Base-by-base conservation (phyloP, 2,329 filamentous ascomycete species). In the Colletotrichum horii region DNA sequence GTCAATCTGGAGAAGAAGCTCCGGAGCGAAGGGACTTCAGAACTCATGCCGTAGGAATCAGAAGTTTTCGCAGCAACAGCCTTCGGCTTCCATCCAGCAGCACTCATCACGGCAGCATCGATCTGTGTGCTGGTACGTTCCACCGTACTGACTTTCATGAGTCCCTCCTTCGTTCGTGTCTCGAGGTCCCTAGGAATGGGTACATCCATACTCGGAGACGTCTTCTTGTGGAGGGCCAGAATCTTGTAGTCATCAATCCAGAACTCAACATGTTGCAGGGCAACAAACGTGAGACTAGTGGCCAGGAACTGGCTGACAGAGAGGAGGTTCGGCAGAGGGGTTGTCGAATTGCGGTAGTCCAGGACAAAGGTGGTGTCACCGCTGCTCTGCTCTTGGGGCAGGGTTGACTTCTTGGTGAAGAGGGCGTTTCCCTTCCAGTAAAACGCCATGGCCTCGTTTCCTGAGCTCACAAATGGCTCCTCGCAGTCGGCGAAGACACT, bases 361-460 rank as follows among this genome's bases (percentile, higher is more conserved):
- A 99, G 89, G 62, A 98, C 93, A 82, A 99, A 99, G n/a, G 94
- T 94, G 3, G 97, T 99, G 80, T 96, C 91, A 36, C 88, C 88
- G 71, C 89, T 94, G 19, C 89, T 86, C 80, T 95, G 90, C 28
- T 91, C 91, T 61, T 91, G 88, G 2, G 94, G 92, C 9, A 98
- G 86, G 78, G 93, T 92, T 26, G 97, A 89, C 79, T 95, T 95
- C 80, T 96, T 94, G 28, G 97, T 99, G 83, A 98, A 98, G 3
- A 99, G 90, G 7, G 95, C 95, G 83, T 98, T 98, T n/a, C 94
- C 96, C 84, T 98, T 98, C 97, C 97, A 99, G 87, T 98, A 99
- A 82, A 99, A 99, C 0, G 96, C 96, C 95, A 99, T 98, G 48
- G 96, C 96, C 84, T 98, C 93, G 77, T 90, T 91, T 1, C 97